These are phyloP conservation scores for Nemophila menziesii DNA, from an alignment of 257 asterid species.

Conservation along the genomic window DNA sequence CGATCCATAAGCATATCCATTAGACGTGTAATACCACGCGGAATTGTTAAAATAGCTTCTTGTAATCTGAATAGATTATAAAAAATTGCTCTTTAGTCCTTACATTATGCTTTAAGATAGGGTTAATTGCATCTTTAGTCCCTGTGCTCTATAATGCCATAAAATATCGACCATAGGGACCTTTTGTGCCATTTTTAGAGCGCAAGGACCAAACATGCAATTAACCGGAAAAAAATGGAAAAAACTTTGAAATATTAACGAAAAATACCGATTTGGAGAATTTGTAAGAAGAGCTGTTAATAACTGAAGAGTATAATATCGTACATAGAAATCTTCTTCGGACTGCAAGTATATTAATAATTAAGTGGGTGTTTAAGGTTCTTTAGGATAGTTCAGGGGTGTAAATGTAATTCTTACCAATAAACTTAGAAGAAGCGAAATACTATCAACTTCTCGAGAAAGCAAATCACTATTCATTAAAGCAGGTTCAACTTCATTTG, in stretches of 20 bases:
- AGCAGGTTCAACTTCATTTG: conserved; percentile 79
- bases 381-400: conserved; percentile 10
- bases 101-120: conserved; percentile 11
- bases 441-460: conserved; percentile 74
- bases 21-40: conserved; percentile 83
- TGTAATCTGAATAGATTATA: conserved; percentile 58
- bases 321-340: conserved; percentile 92
- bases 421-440: conserved; percentile 79
- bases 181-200: too few relatives aligned
- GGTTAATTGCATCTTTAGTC: too few relatives aligned
- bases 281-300: conserved; percentile 82
- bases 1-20: conserved; percentile 99
- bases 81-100: conserved; percentile 13
- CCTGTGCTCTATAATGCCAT: too few relatives aligned
- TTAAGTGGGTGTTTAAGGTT: neutral
- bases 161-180: too few relatives aligned
- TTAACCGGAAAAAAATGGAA: neutral
- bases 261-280: conserved; percentile 64
- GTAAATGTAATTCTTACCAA: conserved; percentile 47
- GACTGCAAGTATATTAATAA: conserved; percentile 39
- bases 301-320: conserved; percentile 80
- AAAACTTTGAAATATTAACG: conserved; percentile 5
- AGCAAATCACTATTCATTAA: conserved; percentile 78
- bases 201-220: too few relatives aligned
- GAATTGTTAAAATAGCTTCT: conserved; percentile 87